These are phyloP conservation scores for Ganoderma lingzhi DNA, from an alignment of 1,284 basidiomycete genomes.

Conservation along the genomic window DNA sequence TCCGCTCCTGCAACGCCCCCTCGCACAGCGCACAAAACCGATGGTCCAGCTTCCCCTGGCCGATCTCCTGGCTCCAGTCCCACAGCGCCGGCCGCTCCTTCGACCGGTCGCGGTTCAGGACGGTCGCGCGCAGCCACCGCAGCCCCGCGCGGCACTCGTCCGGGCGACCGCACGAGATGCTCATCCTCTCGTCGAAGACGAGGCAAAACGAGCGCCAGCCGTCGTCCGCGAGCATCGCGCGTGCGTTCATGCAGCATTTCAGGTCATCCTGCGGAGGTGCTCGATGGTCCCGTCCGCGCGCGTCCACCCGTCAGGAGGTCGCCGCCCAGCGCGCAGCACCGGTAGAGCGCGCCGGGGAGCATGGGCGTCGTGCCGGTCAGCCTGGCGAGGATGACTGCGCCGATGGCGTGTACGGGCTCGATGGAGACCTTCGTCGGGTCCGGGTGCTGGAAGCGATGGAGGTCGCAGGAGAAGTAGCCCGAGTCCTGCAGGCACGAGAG, in stretches of 20 bases:
- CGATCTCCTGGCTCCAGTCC: neutral
- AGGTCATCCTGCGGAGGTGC: neutral
- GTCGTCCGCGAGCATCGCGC: neutral
- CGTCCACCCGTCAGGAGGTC: constrained; percentile 1
- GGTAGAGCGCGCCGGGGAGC: constrained; percentile 12
- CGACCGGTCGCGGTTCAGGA: too few species aligned
- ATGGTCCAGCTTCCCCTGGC: neutral
- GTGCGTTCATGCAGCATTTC: neutral
- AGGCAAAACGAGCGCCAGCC: neutral
- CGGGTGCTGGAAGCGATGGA: neutral
- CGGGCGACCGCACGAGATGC: neutral
- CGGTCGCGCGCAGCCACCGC: neutral
- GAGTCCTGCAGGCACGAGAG: neutral
- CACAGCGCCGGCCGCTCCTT: neutral
- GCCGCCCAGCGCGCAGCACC: constrained; percentile 3
- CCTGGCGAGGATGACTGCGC: constrained; percentile 11
- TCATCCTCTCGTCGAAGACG: neutral
- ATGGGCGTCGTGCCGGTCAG: constrained; percentile 11
- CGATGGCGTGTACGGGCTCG: constrained; percentile 3
- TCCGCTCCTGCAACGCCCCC: neutral
- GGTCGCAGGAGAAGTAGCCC: constrained; percentile 2
- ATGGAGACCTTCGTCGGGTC: neutral
- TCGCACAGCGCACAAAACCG: neutral
- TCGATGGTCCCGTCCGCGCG: constrained; percentile 2
- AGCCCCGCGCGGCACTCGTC: neutral